Conservation (phyloP, 345 rosid genomes). For the Camelina neglecta region DNA sequence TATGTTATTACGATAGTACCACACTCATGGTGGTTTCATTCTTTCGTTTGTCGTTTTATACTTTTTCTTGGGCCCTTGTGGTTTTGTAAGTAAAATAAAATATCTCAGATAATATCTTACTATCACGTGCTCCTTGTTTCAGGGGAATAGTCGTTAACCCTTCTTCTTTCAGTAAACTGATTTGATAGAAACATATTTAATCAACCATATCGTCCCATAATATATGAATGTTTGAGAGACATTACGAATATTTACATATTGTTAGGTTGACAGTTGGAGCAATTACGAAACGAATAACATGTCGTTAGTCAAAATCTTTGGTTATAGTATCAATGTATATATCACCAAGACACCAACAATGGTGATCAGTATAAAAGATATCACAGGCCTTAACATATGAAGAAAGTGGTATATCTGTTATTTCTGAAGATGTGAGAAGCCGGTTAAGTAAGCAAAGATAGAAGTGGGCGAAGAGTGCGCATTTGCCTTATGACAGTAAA, state of each 20-base stretch:
- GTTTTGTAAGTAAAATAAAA: neutral
- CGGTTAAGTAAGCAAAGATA: slow-evolving; percentile 9
- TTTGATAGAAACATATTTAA: too few relatives aligned
- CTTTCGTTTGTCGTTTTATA: slow-evolving; percentile 32
- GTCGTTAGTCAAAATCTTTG: too few relatives aligned
- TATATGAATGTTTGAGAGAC: too few relatives aligned
- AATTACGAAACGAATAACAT: too few relatives aligned
- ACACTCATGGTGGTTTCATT: slow-evolving; percentile 31
- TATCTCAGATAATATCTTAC: slow-evolving; percentile 27
- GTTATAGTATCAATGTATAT: too few relatives aligned
- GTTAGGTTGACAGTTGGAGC: too few relatives aligned
- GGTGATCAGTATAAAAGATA: too few relatives aligned
- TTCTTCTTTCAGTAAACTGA: neutral
- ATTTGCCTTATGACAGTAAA: slow-evolving; percentile 35
- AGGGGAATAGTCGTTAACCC: neutral
- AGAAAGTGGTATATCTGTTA: slow-evolving; percentile 13
- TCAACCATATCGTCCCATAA: neutral
- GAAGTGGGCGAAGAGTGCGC: slow-evolving; percentile 38
- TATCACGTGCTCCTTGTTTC: slow-evolving; percentile 31
- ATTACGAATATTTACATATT: too few relatives aligned
- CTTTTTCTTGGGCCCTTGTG: neutral
- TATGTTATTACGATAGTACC: slow-evolving; percentile 49
- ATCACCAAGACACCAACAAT: too few relatives aligned
- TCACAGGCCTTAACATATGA: neutral
- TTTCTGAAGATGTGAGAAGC: neutral